These are phyloP conservation scores for Mortierella sp. DNA, from an alignment of 371 early-diverging fungal genomes.

Conservation along the genomic window DNA sequence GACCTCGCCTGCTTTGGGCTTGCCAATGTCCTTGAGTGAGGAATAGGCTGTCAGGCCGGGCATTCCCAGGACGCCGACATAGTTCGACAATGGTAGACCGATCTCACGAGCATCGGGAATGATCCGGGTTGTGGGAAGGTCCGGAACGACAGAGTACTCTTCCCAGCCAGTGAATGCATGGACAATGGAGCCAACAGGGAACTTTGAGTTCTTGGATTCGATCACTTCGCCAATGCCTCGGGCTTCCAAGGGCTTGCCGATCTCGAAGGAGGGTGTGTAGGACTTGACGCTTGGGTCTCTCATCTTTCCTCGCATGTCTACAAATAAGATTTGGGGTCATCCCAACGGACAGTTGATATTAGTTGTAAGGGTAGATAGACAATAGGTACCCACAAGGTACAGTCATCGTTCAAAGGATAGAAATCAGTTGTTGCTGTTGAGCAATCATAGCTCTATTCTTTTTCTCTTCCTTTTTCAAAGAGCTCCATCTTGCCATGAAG, in stretches of 20 bases:
- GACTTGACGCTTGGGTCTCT: conserved; percentile 58
- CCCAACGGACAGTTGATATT: neutral
- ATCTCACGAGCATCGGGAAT: conserved; percentile 53
- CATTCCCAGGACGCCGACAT: conserved; percentile 63
- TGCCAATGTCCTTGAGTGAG: conserved; percentile 58
- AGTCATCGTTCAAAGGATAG: too few species aligned
- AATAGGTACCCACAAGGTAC: neutral
- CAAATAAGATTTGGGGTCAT: too few species aligned
- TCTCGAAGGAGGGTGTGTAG: conserved; percentile 61
- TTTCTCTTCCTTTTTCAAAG: too few species aligned
- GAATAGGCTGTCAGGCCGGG: conserved; percentile 56
- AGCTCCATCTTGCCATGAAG: too few species aligned
- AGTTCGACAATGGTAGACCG: conserved; percentile 60
- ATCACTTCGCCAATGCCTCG: conserved; percentile 73
- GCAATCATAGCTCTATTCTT: too few species aligned
- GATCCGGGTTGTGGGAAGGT: conserved; percentile 51
- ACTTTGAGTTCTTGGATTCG: conserved; percentile 62
- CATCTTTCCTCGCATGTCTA: conserved; percentile 76
- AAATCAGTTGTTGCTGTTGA: too few species aligned
- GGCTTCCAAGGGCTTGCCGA: conserved; percentile 68
- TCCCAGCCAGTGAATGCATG: conserved; percentile 68
- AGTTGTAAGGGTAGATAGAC: neutral
- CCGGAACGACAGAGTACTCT: conserved; percentile 57
- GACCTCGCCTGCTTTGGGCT: conserved; percentile 76
- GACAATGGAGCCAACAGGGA: conserved; percentile 71